A percentile compares a stretch with the other conserved stretches of the same genome.
Conservation (phyloP, 2,329 filamentous ascomycete genomes). For the Fusarium sulawesiense region DNA sequence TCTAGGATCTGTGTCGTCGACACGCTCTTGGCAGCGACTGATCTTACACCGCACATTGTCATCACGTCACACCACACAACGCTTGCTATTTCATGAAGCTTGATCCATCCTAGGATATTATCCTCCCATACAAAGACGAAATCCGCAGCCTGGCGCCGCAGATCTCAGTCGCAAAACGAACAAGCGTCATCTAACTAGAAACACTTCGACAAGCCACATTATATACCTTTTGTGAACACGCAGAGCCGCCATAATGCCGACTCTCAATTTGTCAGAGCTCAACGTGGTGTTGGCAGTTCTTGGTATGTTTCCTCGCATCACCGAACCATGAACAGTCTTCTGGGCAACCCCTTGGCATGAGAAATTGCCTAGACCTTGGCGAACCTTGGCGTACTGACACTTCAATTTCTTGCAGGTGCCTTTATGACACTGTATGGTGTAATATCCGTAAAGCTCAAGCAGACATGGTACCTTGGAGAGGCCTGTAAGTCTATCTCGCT, state of each 20-base stretch:
- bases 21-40: background rate
- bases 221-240: background rate
- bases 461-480: constrained; percentile 65
- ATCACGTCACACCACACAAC: background rate
- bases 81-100: background rate
- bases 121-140: background rate
- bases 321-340: background rate
- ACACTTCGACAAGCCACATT: background rate
- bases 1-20: background rate
- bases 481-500: constrained; percentile 56
- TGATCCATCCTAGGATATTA: background rate
- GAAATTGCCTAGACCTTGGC: constrained; percentile 14
- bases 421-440: constrained; percentile 63
- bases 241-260: constrained; percentile 23
- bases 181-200: background rate
- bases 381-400: constrained; percentile 20
- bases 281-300: constrained; percentile 62
- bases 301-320: constrained; percentile 48
- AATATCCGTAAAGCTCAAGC: constrained; percentile 64
- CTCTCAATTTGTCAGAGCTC: constrained; percentile 61
- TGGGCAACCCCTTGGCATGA: constrained; percentile 3
- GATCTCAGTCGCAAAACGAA: background rate
- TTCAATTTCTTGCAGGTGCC: constrained; percentile 48
- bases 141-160: background rate
- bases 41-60: background rate